phyloP scores from a whole-genome alignment of 208 protist species.

The Novymonas esmeraldas region DNA sequence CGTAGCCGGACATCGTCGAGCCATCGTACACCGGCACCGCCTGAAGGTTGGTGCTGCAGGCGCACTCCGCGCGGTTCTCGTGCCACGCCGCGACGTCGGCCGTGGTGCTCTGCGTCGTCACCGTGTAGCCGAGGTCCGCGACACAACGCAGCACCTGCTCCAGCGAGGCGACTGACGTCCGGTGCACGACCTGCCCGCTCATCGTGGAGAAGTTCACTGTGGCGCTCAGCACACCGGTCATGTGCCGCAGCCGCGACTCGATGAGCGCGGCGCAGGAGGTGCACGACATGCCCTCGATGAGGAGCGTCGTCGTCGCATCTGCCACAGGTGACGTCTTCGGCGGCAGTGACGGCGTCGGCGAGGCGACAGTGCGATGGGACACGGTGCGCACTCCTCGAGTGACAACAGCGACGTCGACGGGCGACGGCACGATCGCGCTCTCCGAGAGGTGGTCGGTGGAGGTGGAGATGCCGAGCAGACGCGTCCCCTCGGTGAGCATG shows the following conservation, averaged over 20 bases:
- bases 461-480: constrained; percentile 6
- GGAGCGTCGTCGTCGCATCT: constrained; percentile 27
- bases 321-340: not conserved
- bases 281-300: constrained; percentile 93
- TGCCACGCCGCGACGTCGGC: constrained; percentile 13
- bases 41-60: constrained; percentile 29
- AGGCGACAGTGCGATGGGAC: no score
- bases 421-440: not conserved
- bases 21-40: constrained; percentile 17
- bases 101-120: constrained; percentile 30
- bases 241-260: constrained; percentile 46
- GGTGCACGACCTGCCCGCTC: constrained; percentile 45
- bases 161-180: constrained; percentile 27
- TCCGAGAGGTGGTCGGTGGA: not conserved
- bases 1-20: constrained; percentile 21
- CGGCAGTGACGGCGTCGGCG: no score
- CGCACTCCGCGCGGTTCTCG: constrained; percentile 21
- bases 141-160: constrained; percentile 34
- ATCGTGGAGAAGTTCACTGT: constrained; percentile 85
- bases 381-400: no score
- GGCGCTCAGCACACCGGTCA: constrained; percentile 50
- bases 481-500: constrained; percentile 31
- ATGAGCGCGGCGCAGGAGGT: constrained; percentile 91
- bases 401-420: not conserved
- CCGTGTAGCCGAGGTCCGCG: constrained; percentile 36